Evolutionary conservation across 805 yeast species (phyloP), one percentile per base, ranked within the genome.

Genomic region (Candida alai): DNA sequence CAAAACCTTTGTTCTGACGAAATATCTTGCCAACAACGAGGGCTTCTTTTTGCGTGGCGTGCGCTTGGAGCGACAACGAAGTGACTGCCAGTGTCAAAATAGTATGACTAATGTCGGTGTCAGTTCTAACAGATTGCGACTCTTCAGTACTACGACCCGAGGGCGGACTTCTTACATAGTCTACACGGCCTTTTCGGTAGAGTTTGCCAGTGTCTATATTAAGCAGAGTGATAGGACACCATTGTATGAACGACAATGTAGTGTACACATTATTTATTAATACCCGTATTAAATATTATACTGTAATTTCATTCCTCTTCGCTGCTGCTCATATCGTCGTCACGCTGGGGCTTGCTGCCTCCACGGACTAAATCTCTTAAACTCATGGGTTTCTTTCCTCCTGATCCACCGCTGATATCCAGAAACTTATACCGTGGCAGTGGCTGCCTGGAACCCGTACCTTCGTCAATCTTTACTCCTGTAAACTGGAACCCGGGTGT

Each of bases 31-130:
- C n/a, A n/a, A n/a, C n/a, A n/a, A n/a, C n/a, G n/a, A n/a, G n/a
- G n/a, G n/a, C n/a, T n/a, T n/a, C n/a, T n/a, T n/a, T n/a, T n/a
- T n/a, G n/a, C n/a, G n/a, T 29, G 4, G 16, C 18, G 5, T 19
- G 18, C 15, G 5, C 18, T 16, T 7, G 32, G 19, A 29, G 32
- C 21, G 32, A 10, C 12, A 17, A n/a, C n/a, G n/a, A n/a, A n/a
- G n/a, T n/a, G n/a, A n/a, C n/a, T n/a, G n/a, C n/a, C n/a, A n/a
- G n/a, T n/a, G n/a, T n/a, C n/a, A n/a, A n/a, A n/a, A n/a, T n/a
- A 86, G 96, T 44, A 90, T 90, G 97, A 97, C 97, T 62, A 90
- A 90, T 63, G 94, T 97, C 45, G 97, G 97, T 51, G 95, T 95
- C 65, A 84, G 87, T 80, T 85, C 97, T 70, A 90, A 90, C 71